phyloP scores from a whole-genome alignment of 1,284 basidiomycete species.

The Xanthoconium separans region DNA sequence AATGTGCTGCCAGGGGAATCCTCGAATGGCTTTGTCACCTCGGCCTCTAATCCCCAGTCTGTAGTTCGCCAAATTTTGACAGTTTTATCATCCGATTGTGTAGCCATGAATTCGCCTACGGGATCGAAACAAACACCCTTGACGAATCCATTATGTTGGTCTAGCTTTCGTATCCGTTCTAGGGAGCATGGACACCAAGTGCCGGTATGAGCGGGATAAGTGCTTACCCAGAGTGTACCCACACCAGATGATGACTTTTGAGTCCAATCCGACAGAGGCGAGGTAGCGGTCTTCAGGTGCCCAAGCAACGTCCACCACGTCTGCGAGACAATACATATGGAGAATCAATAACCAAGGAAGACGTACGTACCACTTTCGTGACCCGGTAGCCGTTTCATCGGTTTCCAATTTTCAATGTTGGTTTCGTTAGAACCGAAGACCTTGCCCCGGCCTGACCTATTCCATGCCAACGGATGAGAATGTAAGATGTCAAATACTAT shows the following conservation, averaged over 20 bases:
- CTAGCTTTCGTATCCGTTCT: slow-evolving; percentile 84
- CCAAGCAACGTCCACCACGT: slow-evolving; percentile 97
- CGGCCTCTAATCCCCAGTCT: slow-evolving; percentile 86
- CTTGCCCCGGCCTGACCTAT: slow-evolving; percentile 75
- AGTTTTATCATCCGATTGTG: slow-evolving; percentile 95
- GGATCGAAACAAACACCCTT: slow-evolving; percentile 99
- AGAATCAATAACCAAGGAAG: background rate
- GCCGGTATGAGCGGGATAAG: background rate
- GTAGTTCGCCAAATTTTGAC: slow-evolving; percentile 96
- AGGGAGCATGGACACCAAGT: slow-evolving; percentile 3
- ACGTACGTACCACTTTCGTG: slow-evolving; percentile 79
- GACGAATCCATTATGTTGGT: slow-evolving; percentile 93
- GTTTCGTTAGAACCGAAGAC: slow-evolving; percentile 92
- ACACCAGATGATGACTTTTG: slow-evolving; percentile 91
- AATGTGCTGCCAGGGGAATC: slow-evolving; percentile 95
- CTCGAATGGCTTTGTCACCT: slow-evolving; percentile 87
- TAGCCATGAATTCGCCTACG: slow-evolving; percentile 93
- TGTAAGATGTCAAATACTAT: background rate
- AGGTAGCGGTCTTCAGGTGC: slow-evolving; percentile 88
- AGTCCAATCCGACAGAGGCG: slow-evolving; percentile 94
- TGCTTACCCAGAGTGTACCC: slow-evolving; percentile 78
- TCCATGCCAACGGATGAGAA: background rate
- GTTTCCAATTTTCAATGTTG: slow-evolving; percentile 98
- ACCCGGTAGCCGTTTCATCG: slow-evolving; percentile 85
- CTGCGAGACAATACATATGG: slow-evolving; percentile 41